Evolutionary conservation across 371 early-diverging fungal species (phyloP).

Genomic region (Rhizomucor pusillus): DNA sequence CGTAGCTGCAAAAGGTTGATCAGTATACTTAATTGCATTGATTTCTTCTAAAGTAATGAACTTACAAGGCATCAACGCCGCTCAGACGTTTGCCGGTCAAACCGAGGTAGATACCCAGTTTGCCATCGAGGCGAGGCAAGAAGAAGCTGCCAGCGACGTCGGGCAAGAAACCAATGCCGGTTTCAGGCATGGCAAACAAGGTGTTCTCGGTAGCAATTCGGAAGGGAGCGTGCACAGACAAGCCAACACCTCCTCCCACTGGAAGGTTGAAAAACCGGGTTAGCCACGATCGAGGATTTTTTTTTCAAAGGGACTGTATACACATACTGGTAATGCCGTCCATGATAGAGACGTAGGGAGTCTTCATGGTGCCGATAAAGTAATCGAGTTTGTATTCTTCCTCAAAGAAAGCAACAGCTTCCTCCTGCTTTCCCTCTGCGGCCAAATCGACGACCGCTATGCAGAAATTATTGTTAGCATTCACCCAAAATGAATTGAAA

Average conservation of each 20-base stretch:
- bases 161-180: slow-evolving; percentile 93
- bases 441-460: slow-evolving; percentile 48
- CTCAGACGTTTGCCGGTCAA: slow-evolving; percentile 85
- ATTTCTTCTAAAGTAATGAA: not conserved
- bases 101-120: slow-evolving; percentile 90
- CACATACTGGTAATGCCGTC: slow-evolving; percentile 89
- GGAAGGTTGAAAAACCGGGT: no score
- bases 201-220: slow-evolving; percentile 94
- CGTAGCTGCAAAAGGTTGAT: slow-evolving; percentile 5
- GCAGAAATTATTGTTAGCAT: not conserved
- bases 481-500: no score
- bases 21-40: not conserved
- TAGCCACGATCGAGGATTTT: no score
- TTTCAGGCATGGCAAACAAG: slow-evolving; percentile 95
- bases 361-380: slow-evolving; percentile 81
- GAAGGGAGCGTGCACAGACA: slow-evolving; percentile 95
- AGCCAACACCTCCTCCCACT: slow-evolving; percentile 97
- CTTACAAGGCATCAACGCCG: slow-evolving; percentile 84
- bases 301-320: not conserved
- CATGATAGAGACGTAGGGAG: slow-evolving; percentile 86
- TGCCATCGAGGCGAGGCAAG: slow-evolving; percentile 90
- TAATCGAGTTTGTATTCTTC: slow-evolving; percentile 94
- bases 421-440: slow-evolving; percentile 33
- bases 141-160: slow-evolving; percentile 97
- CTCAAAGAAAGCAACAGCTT: slow-evolving; percentile 81